A percentile compares a stretch with the other conserved stretches of the same genome.
Conservation (phyloP, 1,139 yeast species). For the Yamadazyma dushanensis region DNA sequence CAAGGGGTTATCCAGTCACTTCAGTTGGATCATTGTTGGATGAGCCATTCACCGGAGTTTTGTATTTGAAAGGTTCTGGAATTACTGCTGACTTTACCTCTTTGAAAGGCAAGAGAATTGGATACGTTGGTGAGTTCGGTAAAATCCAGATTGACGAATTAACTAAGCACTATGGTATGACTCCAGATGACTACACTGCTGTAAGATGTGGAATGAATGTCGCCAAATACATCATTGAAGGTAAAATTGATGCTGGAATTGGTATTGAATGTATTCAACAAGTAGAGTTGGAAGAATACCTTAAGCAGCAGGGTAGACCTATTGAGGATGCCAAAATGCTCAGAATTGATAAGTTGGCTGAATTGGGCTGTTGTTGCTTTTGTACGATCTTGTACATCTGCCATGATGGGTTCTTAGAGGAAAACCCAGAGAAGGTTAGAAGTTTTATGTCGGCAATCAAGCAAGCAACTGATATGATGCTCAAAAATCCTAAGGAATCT, state of each 20-base stretch:
- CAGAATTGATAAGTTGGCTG: slow-evolving; percentile 57
- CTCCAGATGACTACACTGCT: slow-evolving; percentile 57
- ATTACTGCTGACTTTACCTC: slow-evolving; percentile 52
- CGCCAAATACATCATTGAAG: slow-evolving; percentile 55
- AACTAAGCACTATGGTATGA: slow-evolving; percentile 56
- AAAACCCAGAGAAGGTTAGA: slow-evolving; percentile 48
- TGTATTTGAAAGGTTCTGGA: slow-evolving; percentile 53
- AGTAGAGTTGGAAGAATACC: slow-evolving; percentile 56
- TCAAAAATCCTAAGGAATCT: slow-evolving; percentile 44
- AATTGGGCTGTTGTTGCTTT: slow-evolving; percentile 61
- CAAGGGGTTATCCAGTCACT: slow-evolving; percentile 58
- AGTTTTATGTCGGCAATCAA: slow-evolving; percentile 50
- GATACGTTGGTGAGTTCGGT: slow-evolving; percentile 62
- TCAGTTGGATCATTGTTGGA: slow-evolving; percentile 56
- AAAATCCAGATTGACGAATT: slow-evolving; percentile 59
- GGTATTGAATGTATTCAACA: slow-evolving; percentile 62
- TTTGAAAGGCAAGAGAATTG: slow-evolving; percentile 53
- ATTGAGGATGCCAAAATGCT: slow-evolving; percentile 53
- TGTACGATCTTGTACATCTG: slow-evolving; percentile 57
- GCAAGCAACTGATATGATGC: slow-evolving; percentile 49
- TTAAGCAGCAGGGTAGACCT: slow-evolving; percentile 44
- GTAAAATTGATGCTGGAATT: slow-evolving; percentile 57
- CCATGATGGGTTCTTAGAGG: slow-evolving; percentile 51
- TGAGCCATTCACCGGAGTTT: slow-evolving; percentile 59
- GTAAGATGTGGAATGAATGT: slow-evolving; percentile 64